Conservation (phyloP, 352 stramenopile genomes). For the Phytophthora cactorum region DNA sequence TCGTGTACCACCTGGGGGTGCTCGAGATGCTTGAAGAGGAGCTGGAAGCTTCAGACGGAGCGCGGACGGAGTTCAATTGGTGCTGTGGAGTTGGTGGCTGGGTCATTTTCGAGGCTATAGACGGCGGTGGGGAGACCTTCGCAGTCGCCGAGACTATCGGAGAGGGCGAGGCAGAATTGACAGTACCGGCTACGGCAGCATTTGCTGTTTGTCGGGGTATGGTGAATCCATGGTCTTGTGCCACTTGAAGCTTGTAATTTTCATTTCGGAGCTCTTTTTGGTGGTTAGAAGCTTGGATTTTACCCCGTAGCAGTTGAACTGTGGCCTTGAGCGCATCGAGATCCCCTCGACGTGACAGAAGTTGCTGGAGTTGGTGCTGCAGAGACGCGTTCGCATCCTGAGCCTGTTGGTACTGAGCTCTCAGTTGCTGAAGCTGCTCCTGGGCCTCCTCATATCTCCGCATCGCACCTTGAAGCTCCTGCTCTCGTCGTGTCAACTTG, state of each 20-base stretch:
- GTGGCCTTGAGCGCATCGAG: slow-evolving; percentile 70
- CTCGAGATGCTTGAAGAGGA: slow-evolving; percentile 29
- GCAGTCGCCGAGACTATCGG: slow-evolving; percentile 19
- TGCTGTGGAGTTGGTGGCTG: slow-evolving; percentile 38
- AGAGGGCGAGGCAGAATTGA: background rate
- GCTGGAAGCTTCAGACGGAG: slow-evolving; percentile 11
- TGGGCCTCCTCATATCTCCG: slow-evolving; percentile 35
- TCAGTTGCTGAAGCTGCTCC: slow-evolving; percentile 50
- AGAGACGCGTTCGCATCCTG: slow-evolving; percentile 54
- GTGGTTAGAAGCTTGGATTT: slow-evolving; percentile 15
- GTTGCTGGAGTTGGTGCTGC: slow-evolving; percentile 71
- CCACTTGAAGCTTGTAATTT: background rate
- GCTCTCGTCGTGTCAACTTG: slow-evolving; percentile 56
- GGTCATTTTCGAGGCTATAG: slow-evolving; percentile 55
- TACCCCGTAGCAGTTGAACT: slow-evolving; percentile 46
- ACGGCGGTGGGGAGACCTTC: slow-evolving; percentile 43
- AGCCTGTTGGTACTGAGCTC: slow-evolving; percentile 44
- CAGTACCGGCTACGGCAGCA: background rate
- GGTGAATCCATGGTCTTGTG: background rate
- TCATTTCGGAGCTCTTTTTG: slow-evolving; percentile 31
- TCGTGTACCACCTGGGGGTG: slow-evolving; percentile 71
- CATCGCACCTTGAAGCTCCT: slow-evolving; percentile 46
- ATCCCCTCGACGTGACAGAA: slow-evolving; percentile 64
- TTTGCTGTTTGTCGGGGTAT: no score
- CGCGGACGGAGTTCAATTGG: background rate